Evolutionary conservation across 257 asterid species (phyloP).

Genomic region (Capsicum rhomboideum): DNA sequence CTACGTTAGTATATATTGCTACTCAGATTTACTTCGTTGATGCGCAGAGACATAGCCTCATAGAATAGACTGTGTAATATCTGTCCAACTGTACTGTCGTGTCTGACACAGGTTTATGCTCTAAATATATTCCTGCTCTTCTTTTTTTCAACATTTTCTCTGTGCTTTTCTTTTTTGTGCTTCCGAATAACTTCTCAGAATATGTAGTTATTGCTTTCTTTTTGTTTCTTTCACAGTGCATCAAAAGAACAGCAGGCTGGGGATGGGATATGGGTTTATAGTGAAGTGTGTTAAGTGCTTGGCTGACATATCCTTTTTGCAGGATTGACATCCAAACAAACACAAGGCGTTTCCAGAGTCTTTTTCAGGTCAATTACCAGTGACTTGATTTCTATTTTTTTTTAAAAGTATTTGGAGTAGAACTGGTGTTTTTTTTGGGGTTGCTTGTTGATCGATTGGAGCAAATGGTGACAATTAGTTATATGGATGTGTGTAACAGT

Average conservation of each 20-base stretch:
- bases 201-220: background rate
- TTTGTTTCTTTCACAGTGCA: background rate
- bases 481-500: conserved; percentile 31
- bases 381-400: background rate
- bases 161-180: background rate
- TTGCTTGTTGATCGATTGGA: background rate
- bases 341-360: conserved; percentile 75
- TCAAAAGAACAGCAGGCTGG: background rate
- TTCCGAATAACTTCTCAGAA: background rate
- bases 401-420: background rate
- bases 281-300: background rate
- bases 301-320: conserved; percentile 10
- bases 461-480: background rate
- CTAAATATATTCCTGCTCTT: background rate
- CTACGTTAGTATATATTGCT: background rate
- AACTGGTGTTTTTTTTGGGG: background rate
- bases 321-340: conserved; percentile 97
- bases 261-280: background rate
- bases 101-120: background rate
- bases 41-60: background rate
- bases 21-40: background rate
- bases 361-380: conserved; percentile 50
- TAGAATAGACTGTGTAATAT: background rate
- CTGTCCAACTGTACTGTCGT: background rate
- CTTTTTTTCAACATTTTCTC: background rate